Conservation (phyloP, 129 eudicot genomes). For the Gnaphalium uliginosum region DNA sequence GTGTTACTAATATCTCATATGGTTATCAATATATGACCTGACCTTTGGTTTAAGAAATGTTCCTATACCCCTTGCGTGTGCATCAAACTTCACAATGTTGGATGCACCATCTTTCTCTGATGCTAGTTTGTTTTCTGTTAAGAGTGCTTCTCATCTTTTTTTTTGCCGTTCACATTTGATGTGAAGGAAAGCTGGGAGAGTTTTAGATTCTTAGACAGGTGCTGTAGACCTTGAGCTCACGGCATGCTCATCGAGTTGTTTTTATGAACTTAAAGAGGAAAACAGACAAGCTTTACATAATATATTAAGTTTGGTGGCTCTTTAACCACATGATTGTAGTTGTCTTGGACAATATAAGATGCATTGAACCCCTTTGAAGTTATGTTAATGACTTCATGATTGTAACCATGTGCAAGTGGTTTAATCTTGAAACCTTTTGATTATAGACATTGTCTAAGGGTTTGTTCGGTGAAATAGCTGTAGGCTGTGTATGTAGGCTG, state of each 20-base stretch:
- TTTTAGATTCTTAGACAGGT: neutral
- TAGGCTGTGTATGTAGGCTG: too few relatives aligned
- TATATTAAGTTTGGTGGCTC: neutral
- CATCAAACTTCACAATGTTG: neutral
- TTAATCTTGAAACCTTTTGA: neutral
- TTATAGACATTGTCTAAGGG: neutral
- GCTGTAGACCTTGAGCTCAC: neutral
- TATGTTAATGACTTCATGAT: neutral
- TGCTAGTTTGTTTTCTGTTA: neutral
- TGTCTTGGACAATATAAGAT: neutral
- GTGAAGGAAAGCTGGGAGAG: neutral
- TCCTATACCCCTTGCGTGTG: neutral
- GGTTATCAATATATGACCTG: slow-evolving; percentile 1
- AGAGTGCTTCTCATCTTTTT: neutral
- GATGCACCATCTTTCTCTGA: neutral
- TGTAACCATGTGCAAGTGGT: neutral
- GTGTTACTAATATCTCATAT: neutral
- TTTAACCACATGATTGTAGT: neutral
- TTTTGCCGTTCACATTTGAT: neutral
- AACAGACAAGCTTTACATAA: neutral
- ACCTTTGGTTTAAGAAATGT: slow-evolving; percentile 20
- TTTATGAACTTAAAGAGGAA: neutral
- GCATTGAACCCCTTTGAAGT: neutral
- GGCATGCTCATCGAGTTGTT: neutral
- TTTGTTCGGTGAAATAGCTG: too few relatives aligned